Evolutionary conservation across 257 asterid genomes (phyloP), one percentile per base, ranked within the genome.

Genomic region (Ehretia macrophylla): DNA sequence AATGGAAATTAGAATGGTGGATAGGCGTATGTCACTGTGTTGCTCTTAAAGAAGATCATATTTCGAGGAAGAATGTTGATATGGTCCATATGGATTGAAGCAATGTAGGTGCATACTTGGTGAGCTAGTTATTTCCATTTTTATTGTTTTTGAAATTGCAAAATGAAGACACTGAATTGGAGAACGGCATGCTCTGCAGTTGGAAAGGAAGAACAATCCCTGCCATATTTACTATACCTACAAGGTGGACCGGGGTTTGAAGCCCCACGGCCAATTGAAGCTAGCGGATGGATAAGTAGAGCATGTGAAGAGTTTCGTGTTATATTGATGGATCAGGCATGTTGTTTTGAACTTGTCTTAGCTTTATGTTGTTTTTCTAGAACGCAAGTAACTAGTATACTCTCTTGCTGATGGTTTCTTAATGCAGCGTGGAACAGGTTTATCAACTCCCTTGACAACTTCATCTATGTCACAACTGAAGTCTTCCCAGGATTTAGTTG

Each of bases 401-500:
- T 60, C 51, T 78, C 60, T 9, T 52, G 65, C 72, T 77, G 68
- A 76, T 63, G 56, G 67, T 39, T 82, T 77, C 63, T 14, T 59
- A 19, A 39, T 65, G 68, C 94, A 92, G 99, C 84, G 99, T 59
- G 99, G 99, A 73, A 92, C 99, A 59, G 99, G 99, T 63, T 69
- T 86, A 71, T 92, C 99, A 55, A 84, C 97, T 22, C 86, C 99
- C 20, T 69, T 88, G 53, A 76, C 95, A 21, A 44, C 93, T 64
- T 84, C 99, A 27, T 84, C 97, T 10, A 86, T 92, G 96, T 75
- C 85, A 13, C 99, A 92, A 67, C 60, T 88, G 57, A 76, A 78
- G 35, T 82, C 89, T 48, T 78, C 96, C 11, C 77, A 58, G 71
- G 83, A 77, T 72, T 85, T 88, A 74, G 81, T 76, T 5, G 77